Percentiles rank a stretch among this genome's conserved stretches.
Evolutionary conservation across 2,329 filamentous ascomycete genomes (phyloP).

Genomic region (Hysterium pulicare): DNA sequence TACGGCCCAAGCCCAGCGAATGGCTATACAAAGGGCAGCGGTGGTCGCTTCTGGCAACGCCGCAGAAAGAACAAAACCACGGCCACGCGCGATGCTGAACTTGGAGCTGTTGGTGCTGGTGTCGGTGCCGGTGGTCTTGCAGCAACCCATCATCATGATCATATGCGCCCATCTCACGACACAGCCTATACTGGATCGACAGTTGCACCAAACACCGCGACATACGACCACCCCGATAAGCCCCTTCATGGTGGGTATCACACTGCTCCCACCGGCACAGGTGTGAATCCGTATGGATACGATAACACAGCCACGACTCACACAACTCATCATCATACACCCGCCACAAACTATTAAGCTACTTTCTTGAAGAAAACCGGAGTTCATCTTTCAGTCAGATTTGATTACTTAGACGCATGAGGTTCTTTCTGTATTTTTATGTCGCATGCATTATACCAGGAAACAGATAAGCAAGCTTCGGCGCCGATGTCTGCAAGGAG

Average conservation of each 20-base stretch:
- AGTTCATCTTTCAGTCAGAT: not conserved
- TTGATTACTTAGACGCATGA: no score
- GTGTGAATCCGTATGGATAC: constrained; percentile 37
- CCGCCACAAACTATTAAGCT: constrained; percentile 25
- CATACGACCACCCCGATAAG: constrained; percentile 34
- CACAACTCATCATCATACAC: constrained; percentile 7
- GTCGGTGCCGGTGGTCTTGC: constrained; percentile 23
- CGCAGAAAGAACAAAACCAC: constrained; percentile 34
- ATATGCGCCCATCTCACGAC: constrained; percentile 47
- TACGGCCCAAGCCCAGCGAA: constrained; percentile 64
- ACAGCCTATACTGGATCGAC: constrained; percentile 51
- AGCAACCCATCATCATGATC: constrained; percentile 21
- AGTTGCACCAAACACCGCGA: constrained; percentile 35
- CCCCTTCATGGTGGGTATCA: constrained; percentile 42
- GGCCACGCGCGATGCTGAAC: constrained; percentile 41
- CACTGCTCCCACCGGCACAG: constrained; percentile 42
- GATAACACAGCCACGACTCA: constrained; percentile 23
- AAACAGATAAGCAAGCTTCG: constrained; percentile 2
- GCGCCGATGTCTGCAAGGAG: not conserved
- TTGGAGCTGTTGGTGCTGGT: constrained; percentile 33
- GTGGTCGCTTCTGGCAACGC: constrained; percentile 46
- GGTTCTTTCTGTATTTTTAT: constrained; percentile 8
- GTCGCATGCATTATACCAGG: constrained; percentile 21
- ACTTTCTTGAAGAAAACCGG: not conserved
- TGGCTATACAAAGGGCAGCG: constrained; percentile 63